These are phyloP conservation scores for Vicia sativa DNA, from an alignment of 306 rosid genomes.

Conservation along the genomic window DNA sequence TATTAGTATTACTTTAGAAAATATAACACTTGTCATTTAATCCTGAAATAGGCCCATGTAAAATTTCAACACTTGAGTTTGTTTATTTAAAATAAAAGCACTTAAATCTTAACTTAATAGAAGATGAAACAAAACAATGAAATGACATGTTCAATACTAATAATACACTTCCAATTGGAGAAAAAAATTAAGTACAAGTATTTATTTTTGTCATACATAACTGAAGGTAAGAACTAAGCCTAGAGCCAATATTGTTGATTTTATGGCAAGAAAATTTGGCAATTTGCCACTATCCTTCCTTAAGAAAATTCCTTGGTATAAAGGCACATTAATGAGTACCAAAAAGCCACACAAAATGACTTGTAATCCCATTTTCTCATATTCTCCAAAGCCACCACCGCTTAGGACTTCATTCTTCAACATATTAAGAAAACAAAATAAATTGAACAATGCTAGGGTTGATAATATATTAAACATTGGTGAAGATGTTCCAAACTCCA, in stretches of 20 bases:
- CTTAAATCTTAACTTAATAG: too few species aligned
- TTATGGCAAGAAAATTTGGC: slow-evolving; percentile 54
- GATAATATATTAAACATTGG: slow-evolving; percentile 65
- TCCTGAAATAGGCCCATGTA: too few species aligned
- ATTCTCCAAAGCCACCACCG: slow-evolving; percentile 34
- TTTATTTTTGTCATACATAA: slow-evolving; percentile 24
- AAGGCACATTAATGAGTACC: slow-evolving; percentile 66
- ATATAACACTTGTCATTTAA: too few species aligned
- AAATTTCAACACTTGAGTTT: too few species aligned
- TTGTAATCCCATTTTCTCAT: slow-evolving; percentile 57
- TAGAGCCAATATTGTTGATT: slow-evolving; percentile 49
- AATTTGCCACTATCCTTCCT: slow-evolving; percentile 76
- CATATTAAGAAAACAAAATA: slow-evolving; percentile 58
- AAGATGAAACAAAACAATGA: neutral
- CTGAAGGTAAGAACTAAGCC: slow-evolving; percentile 9
- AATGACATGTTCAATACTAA: neutral
- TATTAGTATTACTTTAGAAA: too few species aligned
- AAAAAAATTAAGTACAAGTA: neutral
- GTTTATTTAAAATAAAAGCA: too few species aligned
- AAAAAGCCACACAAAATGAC: slow-evolving; percentile 57
- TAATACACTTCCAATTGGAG: neutral
- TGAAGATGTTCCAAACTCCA: slow-evolving; percentile 86
- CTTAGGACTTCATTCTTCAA: slow-evolving; percentile 39
- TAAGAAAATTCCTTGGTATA: slow-evolving; percentile 69
- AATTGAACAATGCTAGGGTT: slow-evolving; percentile 64